phyloP scores from a whole-genome alignment of 495 filamentous ascomycete species.

The Sordaria brevicollis region DNA sequence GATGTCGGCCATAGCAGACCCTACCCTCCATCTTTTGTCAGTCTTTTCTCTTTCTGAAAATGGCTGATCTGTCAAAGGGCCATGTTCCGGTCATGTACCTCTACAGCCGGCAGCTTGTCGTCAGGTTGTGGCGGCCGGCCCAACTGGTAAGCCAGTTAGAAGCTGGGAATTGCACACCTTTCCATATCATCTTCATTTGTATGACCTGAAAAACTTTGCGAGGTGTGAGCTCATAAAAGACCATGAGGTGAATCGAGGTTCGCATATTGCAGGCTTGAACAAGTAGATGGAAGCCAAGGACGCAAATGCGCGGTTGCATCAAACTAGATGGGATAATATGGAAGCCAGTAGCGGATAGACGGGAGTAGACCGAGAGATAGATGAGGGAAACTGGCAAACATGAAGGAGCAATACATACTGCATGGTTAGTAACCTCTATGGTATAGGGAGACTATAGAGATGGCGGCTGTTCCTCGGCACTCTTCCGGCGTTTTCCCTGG shows the following conservation, averaged over 20 bases:
- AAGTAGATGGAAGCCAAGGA: neutral
- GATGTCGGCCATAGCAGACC: neutral
- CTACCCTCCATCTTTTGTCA: neutral
- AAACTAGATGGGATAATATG: neutral
- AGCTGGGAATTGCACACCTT: neutral
- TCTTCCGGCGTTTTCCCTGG: neutral
- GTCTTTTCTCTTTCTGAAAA: neutral
- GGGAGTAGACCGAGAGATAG: neutral
- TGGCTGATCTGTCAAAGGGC: neutral
- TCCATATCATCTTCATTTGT: neutral
- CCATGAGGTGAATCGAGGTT: neutral
- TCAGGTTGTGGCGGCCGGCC: neutral
- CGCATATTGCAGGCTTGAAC: neutral
- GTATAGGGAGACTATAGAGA: neutral
- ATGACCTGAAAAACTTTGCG: neutral
- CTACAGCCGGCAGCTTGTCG: neutral
- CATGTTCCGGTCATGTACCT: neutral
- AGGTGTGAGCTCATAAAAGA: neutral
- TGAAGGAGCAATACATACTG: neutral
- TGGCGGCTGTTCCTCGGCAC: neutral
- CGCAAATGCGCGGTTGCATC: neutral
- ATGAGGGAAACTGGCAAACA: neutral
- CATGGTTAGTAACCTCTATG: neutral
- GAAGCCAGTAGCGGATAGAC: neutral
- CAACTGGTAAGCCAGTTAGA: neutral